phyloP scores from a whole-genome alignment of 306 rosid genomes.

The Carpinus fangiana region DNA sequence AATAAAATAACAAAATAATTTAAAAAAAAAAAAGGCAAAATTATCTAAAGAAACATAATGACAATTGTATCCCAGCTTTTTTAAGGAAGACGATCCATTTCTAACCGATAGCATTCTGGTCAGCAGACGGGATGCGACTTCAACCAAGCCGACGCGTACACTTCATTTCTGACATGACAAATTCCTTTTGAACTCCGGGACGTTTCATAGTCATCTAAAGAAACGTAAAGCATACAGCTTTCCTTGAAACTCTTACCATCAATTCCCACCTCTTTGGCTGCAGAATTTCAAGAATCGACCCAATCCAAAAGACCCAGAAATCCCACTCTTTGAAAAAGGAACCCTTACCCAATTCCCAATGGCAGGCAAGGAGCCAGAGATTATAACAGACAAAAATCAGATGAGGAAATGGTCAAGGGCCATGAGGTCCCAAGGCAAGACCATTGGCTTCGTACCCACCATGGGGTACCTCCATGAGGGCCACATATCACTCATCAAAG shows the following conservation, averaged over 20 bases:
- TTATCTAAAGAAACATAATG: no score
- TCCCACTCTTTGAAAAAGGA: neutral
- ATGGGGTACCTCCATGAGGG: constrained; percentile 92
- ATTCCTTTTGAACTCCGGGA: neutral
- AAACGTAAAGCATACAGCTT: neutral
- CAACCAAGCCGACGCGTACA: neutral
- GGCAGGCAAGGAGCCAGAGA: constrained; percentile 45
- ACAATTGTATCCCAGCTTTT: no score
- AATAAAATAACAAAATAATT: no score
- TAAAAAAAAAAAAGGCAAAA: no score
- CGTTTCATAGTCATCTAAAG: neutral
- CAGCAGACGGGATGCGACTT: neutral
- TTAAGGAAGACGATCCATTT: no score
- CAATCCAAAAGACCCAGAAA: neutral
- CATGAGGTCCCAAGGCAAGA: constrained; percentile 68
- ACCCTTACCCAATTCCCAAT: constrained; percentile 23
- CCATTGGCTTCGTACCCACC: constrained; percentile 73
- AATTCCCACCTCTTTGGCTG: neutral
- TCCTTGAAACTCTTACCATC: neutral
- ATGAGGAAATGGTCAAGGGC: constrained; percentile 82
- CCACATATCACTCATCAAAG: constrained; percentile 63
- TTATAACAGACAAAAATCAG: constrained; percentile 54
- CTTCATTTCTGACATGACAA: neutral
- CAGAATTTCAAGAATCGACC: neutral
- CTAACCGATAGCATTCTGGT: no score